A percentile compares a stretch with the other conserved stretches of the same genome.
Conservation (phyloP, 2,329 filamentous ascomycete genomes). For the Podosphaera xanthii region DNA sequence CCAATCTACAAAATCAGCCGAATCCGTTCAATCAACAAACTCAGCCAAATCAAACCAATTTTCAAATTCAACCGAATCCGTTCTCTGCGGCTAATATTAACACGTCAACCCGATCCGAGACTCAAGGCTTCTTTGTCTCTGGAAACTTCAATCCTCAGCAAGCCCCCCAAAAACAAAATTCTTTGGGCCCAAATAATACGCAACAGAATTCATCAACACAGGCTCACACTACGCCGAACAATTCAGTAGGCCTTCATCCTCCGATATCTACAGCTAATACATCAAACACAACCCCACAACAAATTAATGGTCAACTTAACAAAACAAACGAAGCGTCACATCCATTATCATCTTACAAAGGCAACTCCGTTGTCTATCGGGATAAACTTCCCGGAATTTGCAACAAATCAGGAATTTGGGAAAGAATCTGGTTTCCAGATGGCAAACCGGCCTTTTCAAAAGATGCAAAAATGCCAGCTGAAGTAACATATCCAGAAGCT, state of each 20-base stretch:
- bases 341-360: conserved; percentile 35
- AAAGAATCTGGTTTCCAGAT: conserved; percentile 50
- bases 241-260: background rate
- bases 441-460: conserved; percentile 41
- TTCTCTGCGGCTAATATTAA: background rate
- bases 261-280: background rate
- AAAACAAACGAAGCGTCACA: conserved; percentile 11
- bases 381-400: conserved; percentile 25
- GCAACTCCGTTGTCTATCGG: conserved; percentile 37
- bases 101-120: background rate
- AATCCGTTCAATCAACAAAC: too few species aligned
- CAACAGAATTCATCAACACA: too few species aligned
- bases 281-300: background rate
- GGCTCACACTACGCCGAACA: too few species aligned
- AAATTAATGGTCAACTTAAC: background rate
- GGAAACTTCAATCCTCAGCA: too few species aligned
- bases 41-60: background rate
- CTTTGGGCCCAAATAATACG: too few species aligned
- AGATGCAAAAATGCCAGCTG: conserved; percentile 35
- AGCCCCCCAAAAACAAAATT: too few species aligned
- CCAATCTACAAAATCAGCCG: too few species aligned
- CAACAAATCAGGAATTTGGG: conserved; percentile 30
- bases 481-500: conserved; percentile 31
- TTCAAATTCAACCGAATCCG: too few species aligned
- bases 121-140: background rate